Evolutionary conservation across 2,329 filamentous ascomycete species (phyloP), one percentile per base, ranked within the genome.

Genomic region (Venturia asperata): DNA sequence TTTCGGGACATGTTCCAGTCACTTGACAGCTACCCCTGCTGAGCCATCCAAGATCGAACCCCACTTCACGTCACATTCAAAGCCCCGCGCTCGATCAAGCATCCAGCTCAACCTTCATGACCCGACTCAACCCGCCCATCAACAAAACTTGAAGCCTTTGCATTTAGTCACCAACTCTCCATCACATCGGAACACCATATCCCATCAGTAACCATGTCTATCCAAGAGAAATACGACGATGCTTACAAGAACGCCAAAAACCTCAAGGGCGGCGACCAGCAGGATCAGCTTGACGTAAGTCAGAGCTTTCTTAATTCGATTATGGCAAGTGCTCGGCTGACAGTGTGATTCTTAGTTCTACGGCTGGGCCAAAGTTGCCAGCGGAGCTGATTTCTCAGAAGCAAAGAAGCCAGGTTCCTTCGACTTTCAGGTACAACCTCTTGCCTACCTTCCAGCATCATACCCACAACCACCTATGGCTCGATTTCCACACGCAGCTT

Each of bases 371-470:
- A 82, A 82, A 62, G 69, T 77, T 65, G 75, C 72, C 34, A 69
- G 74, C 61, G 71, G 70, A 63, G 71, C 73, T 71, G 73, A 77
- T 69, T 78, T 78, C 66, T 75, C 78, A 69, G 71, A 72, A 63
- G 68, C 74, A 49, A 72, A 75, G 30, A 69, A 82, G 65, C 87
- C 87, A 39, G 86, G 88, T 78, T 83, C 86, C 78, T 90, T 91
- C 73, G 85, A 91, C 76, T 72, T 91, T 67, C 87, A 86, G 81
- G 87, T 86, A 77, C 66, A 34, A 30, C 17, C 24, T 27, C 19
- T 19, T 34, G 30, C 34, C 11, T 2, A 6, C 19, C 15, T 24
- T 34, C 15, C 30, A 10, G 9, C 17, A 19, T 10, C 19, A 6
- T 24, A 58, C 52, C 30, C n/a, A n/a, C n/a, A n/a, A 11, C 7